A percentile compares a stretch with the other conserved stretches of the same genome.
Evolutionary conservation across 1,139 yeast genomes (phyloP).

Genomic region (Chernovozyma sophiae-reginae): DNA sequence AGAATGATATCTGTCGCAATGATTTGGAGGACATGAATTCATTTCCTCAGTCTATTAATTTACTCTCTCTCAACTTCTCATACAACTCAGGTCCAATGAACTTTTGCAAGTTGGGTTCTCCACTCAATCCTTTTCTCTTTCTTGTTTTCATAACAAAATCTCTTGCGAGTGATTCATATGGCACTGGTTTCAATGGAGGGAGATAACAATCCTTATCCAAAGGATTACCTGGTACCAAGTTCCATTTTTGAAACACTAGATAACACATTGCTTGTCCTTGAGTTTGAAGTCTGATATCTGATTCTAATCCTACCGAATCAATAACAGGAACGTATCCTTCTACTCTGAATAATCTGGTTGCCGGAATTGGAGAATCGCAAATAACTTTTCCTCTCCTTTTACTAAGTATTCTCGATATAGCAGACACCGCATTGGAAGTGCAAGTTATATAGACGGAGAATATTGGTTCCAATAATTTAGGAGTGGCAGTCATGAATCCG

Average conservation of each 20-base stretch:
- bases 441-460: conserved; percentile 63
- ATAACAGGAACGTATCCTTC: conserved; percentile 77
- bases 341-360: conserved; percentile 64
- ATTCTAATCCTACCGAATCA: conserved; percentile 85
- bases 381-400: conserved; percentile 61
- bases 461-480: conserved; percentile 79
- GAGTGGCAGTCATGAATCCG: conserved; percentile 74
- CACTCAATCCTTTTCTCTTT: conserved; percentile 77
- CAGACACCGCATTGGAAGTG: conserved; percentile 39
- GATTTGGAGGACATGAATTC: no score
- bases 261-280: conserved; percentile 76
- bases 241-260: conserved; percentile 68
- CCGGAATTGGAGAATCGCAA: conserved; percentile 53
- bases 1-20: no score
- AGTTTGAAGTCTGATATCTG: conserved; percentile 74
- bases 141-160: conserved; percentile 90
- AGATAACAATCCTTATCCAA: conserved; percentile 60
- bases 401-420: conserved; percentile 48
- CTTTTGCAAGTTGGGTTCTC: conserved; percentile 69
- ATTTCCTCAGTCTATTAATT: no score
- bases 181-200: conserved; percentile 75
- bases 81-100: conserved; percentile 64
- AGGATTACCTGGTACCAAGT: conserved; percentile 87
- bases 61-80: conserved; percentile 49
- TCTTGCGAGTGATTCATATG: conserved; percentile 65